Evolutionary conservation across 1,284 basidiomycete species (phyloP).

Genomic region (Laetiporus sulphureus): DNA sequence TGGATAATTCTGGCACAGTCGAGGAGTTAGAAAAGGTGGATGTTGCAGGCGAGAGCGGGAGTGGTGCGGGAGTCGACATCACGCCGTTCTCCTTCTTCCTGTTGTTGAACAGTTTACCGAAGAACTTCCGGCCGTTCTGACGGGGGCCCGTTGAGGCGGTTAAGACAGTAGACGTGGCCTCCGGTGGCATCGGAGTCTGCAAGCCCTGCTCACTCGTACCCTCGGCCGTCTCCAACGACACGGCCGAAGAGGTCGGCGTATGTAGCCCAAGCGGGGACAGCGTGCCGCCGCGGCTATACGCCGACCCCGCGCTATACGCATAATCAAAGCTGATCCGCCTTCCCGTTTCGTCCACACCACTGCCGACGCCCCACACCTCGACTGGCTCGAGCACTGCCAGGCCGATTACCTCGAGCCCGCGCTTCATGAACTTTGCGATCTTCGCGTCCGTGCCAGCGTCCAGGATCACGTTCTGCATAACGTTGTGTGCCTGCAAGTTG

Average conservation of each 20-base stretch:
- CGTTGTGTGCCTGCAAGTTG: slow-evolving; percentile 89
- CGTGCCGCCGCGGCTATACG: slow-evolving; percentile 10
- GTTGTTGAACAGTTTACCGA: slow-evolving; percentile 73
- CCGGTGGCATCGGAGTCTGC: slow-evolving; percentile 9
- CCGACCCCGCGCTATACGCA: slow-evolving; percentile 2
- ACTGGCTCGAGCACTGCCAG: slow-evolving; percentile 75
- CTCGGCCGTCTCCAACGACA: slow-evolving; percentile 29
- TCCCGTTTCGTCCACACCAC: not conserved
- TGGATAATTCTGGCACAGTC: not conserved
- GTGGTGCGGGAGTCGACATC: slow-evolving; percentile 8
- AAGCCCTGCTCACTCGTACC: slow-evolving; percentile 20
- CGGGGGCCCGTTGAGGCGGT: slow-evolving; percentile 1
- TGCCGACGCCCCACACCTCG: slow-evolving; percentile 57
- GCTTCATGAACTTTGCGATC: slow-evolving; percentile 85
- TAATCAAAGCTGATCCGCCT: slow-evolving; percentile 14
- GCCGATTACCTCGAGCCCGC: slow-evolving; percentile 77
- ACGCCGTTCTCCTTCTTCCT: slow-evolving; percentile 47
- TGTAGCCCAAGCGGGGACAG: slow-evolving; percentile 12
- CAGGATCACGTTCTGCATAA: slow-evolving; percentile 85
- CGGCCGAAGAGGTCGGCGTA: slow-evolving; percentile 34
- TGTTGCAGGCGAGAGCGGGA: slow-evolving; percentile 7
- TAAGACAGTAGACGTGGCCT: slow-evolving; percentile 6
- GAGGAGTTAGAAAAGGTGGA: not conserved
- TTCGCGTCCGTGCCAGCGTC: slow-evolving; percentile 94
- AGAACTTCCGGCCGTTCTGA: slow-evolving; percentile 53